Evolutionary conservation across 208 protist species (phyloP).

Genomic region (Acanthamoeba lugdunensis): DNA sequence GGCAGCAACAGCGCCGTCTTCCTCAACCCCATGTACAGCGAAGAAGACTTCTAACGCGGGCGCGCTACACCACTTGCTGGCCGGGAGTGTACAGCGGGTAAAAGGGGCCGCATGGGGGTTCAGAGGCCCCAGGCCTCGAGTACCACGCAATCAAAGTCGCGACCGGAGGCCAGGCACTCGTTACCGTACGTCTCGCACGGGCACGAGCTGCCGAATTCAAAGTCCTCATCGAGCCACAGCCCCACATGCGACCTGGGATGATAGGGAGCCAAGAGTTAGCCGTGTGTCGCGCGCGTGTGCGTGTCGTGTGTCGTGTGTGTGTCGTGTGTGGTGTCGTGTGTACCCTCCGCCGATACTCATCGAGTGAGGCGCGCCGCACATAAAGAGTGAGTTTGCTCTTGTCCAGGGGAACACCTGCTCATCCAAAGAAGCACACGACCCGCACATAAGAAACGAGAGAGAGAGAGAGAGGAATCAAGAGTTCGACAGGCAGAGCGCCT

Average conservation of each 20-base stretch:
- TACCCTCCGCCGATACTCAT: constrained; percentile 76
- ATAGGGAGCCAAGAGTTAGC: not conserved
- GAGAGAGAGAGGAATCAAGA: too few relatives aligned
- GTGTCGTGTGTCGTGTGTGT: not conserved
- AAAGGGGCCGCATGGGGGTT: not conserved
- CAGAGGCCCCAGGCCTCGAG: constrained; percentile 78
- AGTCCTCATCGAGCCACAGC: constrained; percentile 76
- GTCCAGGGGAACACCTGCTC: constrained; percentile 70
- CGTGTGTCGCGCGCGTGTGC: not conserved
- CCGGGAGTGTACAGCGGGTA: too few relatives aligned
- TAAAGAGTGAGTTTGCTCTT: constrained; percentile 74
- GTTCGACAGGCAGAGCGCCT: too few relatives aligned
- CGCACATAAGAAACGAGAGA: not conserved
- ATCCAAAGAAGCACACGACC: not conserved
- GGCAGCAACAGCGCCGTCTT: not conserved
- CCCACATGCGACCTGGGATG: not conserved
- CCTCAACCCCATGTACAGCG: not conserved
- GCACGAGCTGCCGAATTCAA: constrained; percentile 59
- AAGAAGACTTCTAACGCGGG: not conserved
- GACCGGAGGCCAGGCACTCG: constrained; percentile 50
- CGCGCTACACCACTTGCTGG: too few relatives aligned
- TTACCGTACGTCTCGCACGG: constrained; percentile 71
- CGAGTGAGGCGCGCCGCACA: constrained; percentile 38
- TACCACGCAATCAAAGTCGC: constrained; percentile 73
- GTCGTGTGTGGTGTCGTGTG: not conserved